Conservation (phyloP, 106 monocot species). For the Dioscorea dumetorum region DNA sequence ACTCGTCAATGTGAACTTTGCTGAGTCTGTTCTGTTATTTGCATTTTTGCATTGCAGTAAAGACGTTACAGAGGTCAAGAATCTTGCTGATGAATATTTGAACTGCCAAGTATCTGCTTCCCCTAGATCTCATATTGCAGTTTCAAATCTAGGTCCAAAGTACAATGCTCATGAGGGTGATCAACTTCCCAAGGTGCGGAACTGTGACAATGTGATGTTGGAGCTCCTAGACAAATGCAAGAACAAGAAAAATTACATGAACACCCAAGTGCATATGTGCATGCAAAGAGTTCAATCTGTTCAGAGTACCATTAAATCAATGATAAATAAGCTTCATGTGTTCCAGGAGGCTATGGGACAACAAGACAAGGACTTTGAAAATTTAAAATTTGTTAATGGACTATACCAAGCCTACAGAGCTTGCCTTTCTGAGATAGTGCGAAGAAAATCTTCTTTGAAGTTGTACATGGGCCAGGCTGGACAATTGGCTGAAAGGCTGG, state of each 20-base stretch:
- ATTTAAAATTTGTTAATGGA: conserved; percentile 60
- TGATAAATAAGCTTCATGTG: conserved; percentile 76
- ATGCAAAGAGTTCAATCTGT: conserved; percentile 80
- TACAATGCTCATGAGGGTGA: conserved; percentile 87
- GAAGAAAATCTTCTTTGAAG: conserved; percentile 73
- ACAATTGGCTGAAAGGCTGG: conserved; percentile 73
- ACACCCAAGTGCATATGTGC: conserved; percentile 56
- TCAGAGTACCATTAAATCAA: conserved; percentile 59
- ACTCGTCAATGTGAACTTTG: neutral
- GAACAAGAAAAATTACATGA: conserved; percentile 75
- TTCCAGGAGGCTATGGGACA: conserved; percentile 92
- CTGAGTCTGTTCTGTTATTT: neutral
- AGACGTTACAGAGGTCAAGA: conserved; percentile 85
- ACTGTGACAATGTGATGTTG: conserved; percentile 36
- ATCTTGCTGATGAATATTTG: conserved; percentile 80
- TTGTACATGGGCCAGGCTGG: conserved; percentile 94
- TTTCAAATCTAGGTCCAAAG: conserved; percentile 92
- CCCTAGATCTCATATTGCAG: conserved; percentile 76
- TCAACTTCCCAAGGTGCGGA: conserved; percentile 61
- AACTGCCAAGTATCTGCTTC: conserved; percentile 54
- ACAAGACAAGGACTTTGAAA: conserved; percentile 69
- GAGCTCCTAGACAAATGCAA: conserved; percentile 61
- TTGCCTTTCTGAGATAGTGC: conserved; percentile 81
- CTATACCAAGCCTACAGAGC: conserved; percentile 77
- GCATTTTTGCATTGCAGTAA: conserved; percentile 51